Base-by-base conservation (phyloP, 148 eudicot species). In the Arctostaphylos glauca region DNA sequence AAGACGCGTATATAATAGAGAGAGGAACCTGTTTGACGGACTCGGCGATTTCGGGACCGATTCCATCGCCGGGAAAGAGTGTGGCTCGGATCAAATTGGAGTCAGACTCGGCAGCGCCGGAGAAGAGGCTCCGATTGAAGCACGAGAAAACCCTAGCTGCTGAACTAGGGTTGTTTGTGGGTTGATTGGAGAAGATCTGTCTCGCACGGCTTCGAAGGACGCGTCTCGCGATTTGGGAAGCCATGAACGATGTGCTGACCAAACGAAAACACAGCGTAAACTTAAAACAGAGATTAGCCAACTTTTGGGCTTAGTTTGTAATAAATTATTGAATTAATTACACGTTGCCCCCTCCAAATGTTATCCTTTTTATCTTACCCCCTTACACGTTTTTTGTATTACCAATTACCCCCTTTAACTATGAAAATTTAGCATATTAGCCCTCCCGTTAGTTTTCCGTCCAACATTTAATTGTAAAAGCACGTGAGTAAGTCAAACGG, bases 21-120 rank as follows among this genome's bases (percentile, higher is more conserved):
- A 71, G 55, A 44, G 1, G 14, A 12, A 92, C 99, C 98, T 92
- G 88, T 82, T 94, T 96, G 83, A 96, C 99, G 52, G 99, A 90
- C 3, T 93, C 90, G 64, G 99, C 99, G 90, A 96, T 96, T 86
- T 94, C 99, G 77, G 98, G 99, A 62, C 99, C 99, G 82, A 96
- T 96, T 8, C 99, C 99, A 46, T 96, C 99, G 52, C 99, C 99
- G 77, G 99, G 99, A 74, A 96, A 96, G 72, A 96, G 94, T 73
- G 99, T 96, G 68, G 98, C 99, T 68, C 89, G 91, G 88, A 96
- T 94, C 80, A 89, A 86, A 77, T 88, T 53, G 60, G 93, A 74
- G 2, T 82, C 87, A 31, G 38, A 31, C 38, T 31, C 38, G 38
- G 38, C 38, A 31, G 38, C 38, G 38, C 38, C 38, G 58, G 86